Evolutionary conservation across 2,329 filamentous ascomycete genomes (phyloP).

Genomic region (Pseudodiploospora longispora): DNA sequence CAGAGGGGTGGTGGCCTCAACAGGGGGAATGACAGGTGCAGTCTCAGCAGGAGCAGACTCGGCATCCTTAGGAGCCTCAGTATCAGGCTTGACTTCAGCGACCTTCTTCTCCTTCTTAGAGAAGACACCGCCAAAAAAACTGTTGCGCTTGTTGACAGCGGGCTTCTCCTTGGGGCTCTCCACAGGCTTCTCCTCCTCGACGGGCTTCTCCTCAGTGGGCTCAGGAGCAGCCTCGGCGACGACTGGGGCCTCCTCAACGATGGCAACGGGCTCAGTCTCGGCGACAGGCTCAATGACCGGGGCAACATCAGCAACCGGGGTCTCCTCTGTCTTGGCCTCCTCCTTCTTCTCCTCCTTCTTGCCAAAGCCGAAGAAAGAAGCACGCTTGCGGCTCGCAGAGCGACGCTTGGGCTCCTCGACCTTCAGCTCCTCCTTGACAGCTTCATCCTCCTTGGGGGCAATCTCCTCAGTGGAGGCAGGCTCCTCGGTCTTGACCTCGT

Average conservation of each 20-base stretch:
- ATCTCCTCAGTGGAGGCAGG: conserved; percentile 26
- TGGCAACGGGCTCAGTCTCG: conserved; percentile 22
- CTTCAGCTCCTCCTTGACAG: conserved; percentile 40
- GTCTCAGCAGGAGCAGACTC: conserved; percentile 38
- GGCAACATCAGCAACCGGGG: conserved; percentile 23
- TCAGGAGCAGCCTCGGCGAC: conserved; percentile 26
- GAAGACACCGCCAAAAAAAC: conserved; percentile 45
- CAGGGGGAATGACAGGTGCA: conserved; percentile 51
- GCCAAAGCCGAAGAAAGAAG: conserved; percentile 55
- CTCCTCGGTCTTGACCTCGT: conserved; percentile 30
- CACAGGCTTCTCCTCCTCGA: conserved; percentile 31
- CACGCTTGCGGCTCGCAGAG: conserved; percentile 57
- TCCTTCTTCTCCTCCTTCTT: conserved; percentile 45
- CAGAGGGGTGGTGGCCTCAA: conserved; percentile 48
- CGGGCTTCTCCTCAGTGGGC: conserved; percentile 20
- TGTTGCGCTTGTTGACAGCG: conserved; percentile 45
- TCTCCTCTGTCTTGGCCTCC: conserved; percentile 24
- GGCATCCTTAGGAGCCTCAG: conserved; percentile 35
- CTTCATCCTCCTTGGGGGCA: conserved; percentile 23
- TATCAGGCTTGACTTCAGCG: conserved; percentile 37
- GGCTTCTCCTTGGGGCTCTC: conserved; percentile 41
- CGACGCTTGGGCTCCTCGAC: conserved; percentile 52
- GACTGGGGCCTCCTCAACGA: conserved; percentile 28
- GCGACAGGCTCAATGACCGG: conserved; percentile 29
- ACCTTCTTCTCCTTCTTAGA: conserved; percentile 54